These are phyloP conservation scores for Starmerella vitae DNA, from an alignment of 805 yeast species.

Conservation along the genomic window DNA sequence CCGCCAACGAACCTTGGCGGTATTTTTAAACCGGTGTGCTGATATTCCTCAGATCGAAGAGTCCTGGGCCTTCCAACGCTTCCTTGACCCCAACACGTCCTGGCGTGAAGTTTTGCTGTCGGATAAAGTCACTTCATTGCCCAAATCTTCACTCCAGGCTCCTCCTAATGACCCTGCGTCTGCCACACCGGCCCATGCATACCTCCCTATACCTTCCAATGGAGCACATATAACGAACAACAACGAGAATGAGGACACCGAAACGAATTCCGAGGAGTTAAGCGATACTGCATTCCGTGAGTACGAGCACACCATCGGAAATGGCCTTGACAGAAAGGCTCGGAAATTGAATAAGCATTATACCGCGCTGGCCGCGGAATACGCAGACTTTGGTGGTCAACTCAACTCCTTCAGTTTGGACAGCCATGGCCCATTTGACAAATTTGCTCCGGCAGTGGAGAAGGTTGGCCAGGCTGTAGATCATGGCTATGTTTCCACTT, in stretches of 20 bases:
- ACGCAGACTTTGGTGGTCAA: conserved; percentile 65
- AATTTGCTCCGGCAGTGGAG: conserved; percentile 47
- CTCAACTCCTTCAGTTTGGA: conserved; percentile 49
- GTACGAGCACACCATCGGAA: conserved; percentile 33
- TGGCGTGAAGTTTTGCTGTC: conserved; percentile 63
- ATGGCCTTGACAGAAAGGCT: conserved; percentile 44
- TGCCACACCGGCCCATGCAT: conserved; percentile 45
- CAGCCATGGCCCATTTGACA: conserved; percentile 25
- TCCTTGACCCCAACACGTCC: conserved; percentile 69
- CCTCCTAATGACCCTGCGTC: conserved; percentile 50
- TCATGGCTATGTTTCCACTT: conserved; percentile 38
- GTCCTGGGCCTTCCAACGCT: conserved; percentile 54
- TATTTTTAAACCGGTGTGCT: conserved; percentile 66
- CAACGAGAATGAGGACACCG: not conserved
- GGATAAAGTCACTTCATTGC: conserved; percentile 42
- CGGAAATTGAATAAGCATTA: conserved; percentile 42
- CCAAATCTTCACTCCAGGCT: conserved; percentile 40
- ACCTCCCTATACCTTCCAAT: conserved; percentile 48
- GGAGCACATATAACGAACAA: conserved; percentile 24
- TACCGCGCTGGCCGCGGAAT: conserved; percentile 46
- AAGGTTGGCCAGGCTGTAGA: conserved; percentile 80
- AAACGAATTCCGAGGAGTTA: not conserved
- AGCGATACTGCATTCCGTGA: conserved; percentile 34
- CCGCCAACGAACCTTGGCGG: conserved; percentile 60
- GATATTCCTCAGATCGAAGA: conserved; percentile 41